phyloP scores from a whole-genome alignment of 768 basidiomycete genomes.

The Auriscalpium vulgare region DNA sequence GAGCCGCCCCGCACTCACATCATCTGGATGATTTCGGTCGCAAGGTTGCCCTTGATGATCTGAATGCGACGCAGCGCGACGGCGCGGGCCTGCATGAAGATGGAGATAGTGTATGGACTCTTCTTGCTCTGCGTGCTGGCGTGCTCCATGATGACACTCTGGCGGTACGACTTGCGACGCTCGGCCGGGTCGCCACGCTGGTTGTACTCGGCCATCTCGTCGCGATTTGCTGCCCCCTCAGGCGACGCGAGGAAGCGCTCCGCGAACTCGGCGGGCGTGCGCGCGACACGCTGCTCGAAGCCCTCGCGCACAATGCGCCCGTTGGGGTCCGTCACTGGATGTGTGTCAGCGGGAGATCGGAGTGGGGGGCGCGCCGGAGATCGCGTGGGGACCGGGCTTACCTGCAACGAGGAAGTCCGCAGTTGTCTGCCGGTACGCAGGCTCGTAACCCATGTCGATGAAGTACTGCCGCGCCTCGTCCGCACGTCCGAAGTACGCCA shows the following conservation, averaged over 20 bases:
- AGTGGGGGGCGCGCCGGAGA: too few relatives aligned
- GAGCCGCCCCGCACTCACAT: slow-evolving; percentile 11
- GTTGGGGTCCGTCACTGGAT: slow-evolving; percentile 47
- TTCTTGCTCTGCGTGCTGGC: slow-evolving; percentile 34
- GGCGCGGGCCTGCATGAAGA: slow-evolving; percentile 30
- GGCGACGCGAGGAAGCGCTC: slow-evolving; percentile 26
- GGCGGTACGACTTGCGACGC: slow-evolving; percentile 33
- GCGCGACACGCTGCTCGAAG: slow-evolving; percentile 34
- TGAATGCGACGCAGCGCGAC: slow-evolving; percentile 28
- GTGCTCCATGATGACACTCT: slow-evolving; percentile 44
- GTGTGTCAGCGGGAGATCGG: not conserved
- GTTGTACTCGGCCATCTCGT: slow-evolving; percentile 39
- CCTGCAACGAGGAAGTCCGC: slow-evolving; percentile 50
- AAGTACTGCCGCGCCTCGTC: slow-evolving; percentile 63
- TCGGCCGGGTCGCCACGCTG: slow-evolving; percentile 39
- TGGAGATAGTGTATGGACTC: slow-evolving; percentile 29
- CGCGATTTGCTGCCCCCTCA: slow-evolving; percentile 32
- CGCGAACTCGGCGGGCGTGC: slow-evolving; percentile 51
- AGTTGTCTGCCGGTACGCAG: slow-evolving; percentile 48
- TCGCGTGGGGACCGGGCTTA: slow-evolving; percentile 6
- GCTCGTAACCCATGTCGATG: slow-evolving; percentile 54
- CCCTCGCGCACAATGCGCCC: slow-evolving; percentile 44
- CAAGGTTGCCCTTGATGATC: slow-evolving; percentile 25
- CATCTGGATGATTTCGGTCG: slow-evolving; percentile 22
- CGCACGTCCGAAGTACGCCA: slow-evolving; percentile 70